Evolutionary conservation across 2,329 filamentous ascomycete genomes (phyloP), one percentile per base, ranked within the genome.

Genomic region (Colletotrichum lini): DNA sequence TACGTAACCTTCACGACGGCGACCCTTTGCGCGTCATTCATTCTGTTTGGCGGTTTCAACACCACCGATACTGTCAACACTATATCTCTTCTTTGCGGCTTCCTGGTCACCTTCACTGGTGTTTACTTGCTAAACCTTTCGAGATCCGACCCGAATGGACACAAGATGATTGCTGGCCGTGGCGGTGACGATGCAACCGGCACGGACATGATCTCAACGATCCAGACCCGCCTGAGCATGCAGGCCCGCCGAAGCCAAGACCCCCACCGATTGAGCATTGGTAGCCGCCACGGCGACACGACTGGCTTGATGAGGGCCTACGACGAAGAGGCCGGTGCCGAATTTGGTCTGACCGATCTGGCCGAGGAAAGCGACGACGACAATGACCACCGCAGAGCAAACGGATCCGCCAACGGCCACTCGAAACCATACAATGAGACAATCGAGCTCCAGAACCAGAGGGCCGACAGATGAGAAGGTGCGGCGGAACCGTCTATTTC

Each of bases 121-220:
- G 96, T 98, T 64, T 98, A 98, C 82, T 90, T 98, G 7, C 89
- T 98, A 76, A 98, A 98, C 79, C 90, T 99, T n/a, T 98, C 96
- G 0, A 92, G 96, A 77, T 89, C 92, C 75, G 96, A 99, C 78
- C 95, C 96, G 1, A 91, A 97, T 78, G 95, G 95, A 62, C 90
- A 87, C 69, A 89, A 88, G 70, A 80, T 92, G 74, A 85, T 93
- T 45, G 88, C 89, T 64, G 88, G 89, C 65, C 91, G 84, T 56
- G 80, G 87, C 75, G 88, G 89, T 70, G 88, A 91, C 61, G 94
- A 97, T 79, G 93, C 92, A 59, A 93, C 95, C 5, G 96, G 96
- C 15, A 98, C 95, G 16, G 96, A 99, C 80, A 94, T 93, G 80
- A 90, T 99, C 67, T 94, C 95, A 38, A 94, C 93, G 74, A 89